Conservation (phyloP, 495 filamentous ascomycete species). For the Talaromyces stipitatus region DNA sequence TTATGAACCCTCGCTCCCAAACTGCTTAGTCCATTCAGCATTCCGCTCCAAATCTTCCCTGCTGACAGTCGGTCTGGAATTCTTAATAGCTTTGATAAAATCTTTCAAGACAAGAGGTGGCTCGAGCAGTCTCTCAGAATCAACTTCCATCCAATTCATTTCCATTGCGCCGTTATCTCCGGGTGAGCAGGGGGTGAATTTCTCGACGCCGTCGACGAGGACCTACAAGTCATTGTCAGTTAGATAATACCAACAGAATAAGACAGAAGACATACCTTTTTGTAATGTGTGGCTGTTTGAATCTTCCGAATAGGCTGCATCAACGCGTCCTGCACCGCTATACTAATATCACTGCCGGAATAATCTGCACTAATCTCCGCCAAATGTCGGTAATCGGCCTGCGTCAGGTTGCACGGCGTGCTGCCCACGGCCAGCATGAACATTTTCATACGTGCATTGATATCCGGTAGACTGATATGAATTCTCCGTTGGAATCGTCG, state of each 20-base stretch:
- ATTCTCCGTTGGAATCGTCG: constrained; percentile 94
- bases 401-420: constrained; percentile 79
- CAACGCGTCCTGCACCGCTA: constrained; percentile 91
- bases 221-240: constrained; percentile 48
- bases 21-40: constrained; percentile 92
- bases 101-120: constrained; percentile 83
- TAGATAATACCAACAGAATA: neutral
- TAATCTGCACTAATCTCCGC: constrained; percentile 78
- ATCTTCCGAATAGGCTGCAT: constrained; percentile 99
- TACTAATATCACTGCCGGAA: constrained; percentile 91
- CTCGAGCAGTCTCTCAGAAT: constrained; percentile 75
- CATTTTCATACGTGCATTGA: constrained; percentile 88
- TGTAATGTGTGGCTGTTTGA: constrained; percentile 97
- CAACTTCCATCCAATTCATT: constrained; percentile 87
- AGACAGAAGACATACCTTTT: constrained; percentile 52
- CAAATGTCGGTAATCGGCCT: constrained; percentile 69
- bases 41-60: constrained; percentile 73
- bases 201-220: constrained; percentile 59
- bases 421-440: constrained; percentile 89
- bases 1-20: constrained; percentile 83
- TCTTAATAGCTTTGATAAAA: constrained; percentile 87
- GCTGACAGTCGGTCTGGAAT: constrained; percentile 82
- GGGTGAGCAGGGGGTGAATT: constrained; percentile 88
- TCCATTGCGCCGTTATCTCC: constrained; percentile 78
- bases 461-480: constrained; percentile 86